Evolutionary conservation across 2,329 filamentous ascomycete species (phyloP), one percentile per base, ranked within the genome.

Genomic region (Akanthomyces uredinophilus): DNA sequence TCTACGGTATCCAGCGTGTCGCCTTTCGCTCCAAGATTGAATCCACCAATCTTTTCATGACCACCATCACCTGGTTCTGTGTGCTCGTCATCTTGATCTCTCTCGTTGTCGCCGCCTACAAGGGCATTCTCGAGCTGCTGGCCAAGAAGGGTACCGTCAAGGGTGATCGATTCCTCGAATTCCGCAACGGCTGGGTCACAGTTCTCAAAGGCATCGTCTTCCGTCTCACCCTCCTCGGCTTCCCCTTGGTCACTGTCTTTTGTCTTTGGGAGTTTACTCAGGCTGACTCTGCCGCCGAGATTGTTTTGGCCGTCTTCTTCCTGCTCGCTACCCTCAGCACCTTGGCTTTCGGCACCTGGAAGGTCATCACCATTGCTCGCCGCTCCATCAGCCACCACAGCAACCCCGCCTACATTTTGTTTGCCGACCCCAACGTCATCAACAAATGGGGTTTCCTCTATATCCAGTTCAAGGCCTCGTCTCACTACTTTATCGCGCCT

Each of bases 371-470:
- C 60, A 89, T 98, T 65, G 94, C 92, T 39, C 91, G 91, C 71
- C 89, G 91, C 68, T 97, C 93, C 37, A 89, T 96, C 65, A 78
- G 84, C 62, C 91, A 96, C 86, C 93, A 97, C 82, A 93, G 94
- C 78, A 97, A 96, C 78, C 92, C 94, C 29, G 94, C 93, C 32
- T 97, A 97, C 76, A 96, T 97, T 68, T 87, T 98, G 65, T 98
- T 96, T 79, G 96, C 94, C 2, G 93, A 98, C 70, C 92, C 93
- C n/a, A 85, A 91, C 65, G 88, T 90, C 59, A 84, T 98, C 66
- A 96, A 97, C 84, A 96, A 96, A 78, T 97, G 93, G 94, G 94
- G 94, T 24, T 97, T 97, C 81, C 85, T 98, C 66, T 98, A 98
- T 73, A 92, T 98, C 46, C 93, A 96, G 75, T 97, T 96, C 83